Conservation (phyloP, 768 basidiomycete genomes). For the Amanita pseudoporphyria region DNA sequence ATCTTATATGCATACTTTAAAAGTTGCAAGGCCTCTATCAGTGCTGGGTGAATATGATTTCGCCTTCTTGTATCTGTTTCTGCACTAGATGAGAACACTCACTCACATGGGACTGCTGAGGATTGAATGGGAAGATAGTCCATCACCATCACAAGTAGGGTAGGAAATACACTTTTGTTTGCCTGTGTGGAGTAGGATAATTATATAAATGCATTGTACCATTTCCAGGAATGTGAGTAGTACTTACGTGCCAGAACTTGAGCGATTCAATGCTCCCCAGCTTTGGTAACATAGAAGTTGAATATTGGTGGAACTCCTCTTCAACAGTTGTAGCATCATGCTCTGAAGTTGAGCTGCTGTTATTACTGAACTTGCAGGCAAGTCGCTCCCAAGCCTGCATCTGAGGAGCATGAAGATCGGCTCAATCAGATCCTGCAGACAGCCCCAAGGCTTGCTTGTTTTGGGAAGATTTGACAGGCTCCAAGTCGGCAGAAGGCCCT, state of each 20-base stretch:
- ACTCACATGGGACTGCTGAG: constrained; percentile 7
- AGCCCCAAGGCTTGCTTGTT: no score
- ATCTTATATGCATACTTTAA: constrained; percentile 4
- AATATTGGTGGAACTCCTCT: no score
- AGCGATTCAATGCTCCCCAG: no score
- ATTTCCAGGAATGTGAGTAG: not conserved
- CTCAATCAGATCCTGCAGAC: no score
- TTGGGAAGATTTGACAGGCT: no score
- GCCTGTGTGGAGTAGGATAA: not conserved
- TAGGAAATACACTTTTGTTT: constrained; percentile 4
- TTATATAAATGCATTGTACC: no score
- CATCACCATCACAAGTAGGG: no score
- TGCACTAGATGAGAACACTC: no score
- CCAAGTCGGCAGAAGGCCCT: not conserved
- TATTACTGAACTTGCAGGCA: not conserved
- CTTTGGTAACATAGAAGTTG: not conserved
- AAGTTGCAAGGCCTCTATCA: constrained; percentile 9
- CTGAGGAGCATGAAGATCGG: no score
- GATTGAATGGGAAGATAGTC: constrained; percentile 7
- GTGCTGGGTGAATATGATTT: constrained; percentile 4
- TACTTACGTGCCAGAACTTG: constrained; percentile 1
- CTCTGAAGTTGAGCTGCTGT: not conserved
- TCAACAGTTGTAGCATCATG: no score
- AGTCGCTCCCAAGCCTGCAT: constrained; percentile 3
- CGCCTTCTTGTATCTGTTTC: no score